These are phyloP conservation scores for Coniferiporia weirii DNA, from an alignment of 1,284 basidiomycete species.

Conservation along the genomic window DNA sequence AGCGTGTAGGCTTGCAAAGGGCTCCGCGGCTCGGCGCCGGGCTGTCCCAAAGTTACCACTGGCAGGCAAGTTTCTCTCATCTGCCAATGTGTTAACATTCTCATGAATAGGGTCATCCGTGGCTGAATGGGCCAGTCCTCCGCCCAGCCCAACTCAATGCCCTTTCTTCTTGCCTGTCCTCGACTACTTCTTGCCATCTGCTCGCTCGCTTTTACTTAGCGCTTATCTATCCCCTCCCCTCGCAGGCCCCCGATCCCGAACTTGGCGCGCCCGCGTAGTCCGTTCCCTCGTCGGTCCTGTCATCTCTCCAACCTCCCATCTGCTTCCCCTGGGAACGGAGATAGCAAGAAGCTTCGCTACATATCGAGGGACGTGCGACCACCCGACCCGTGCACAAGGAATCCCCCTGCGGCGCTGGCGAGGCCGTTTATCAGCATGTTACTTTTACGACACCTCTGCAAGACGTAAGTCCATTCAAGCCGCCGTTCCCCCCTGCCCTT, in stretches of 20 bases:
- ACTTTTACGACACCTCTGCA: slow-evolving; percentile 7
- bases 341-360: slow-evolving; percentile 3
- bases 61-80: neutral
- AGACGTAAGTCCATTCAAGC: slow-evolving; percentile 10
- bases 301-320: neutral
- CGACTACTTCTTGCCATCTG: neutral
- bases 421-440: slow-evolving; percentile 3
- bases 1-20: too few relatives aligned
- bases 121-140: neutral
- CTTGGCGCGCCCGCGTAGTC: neutral
- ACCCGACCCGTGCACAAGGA: neutral
- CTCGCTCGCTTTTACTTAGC: neutral
- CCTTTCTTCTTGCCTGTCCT: neutral
- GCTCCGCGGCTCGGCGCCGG: neutral
- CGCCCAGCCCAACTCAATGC: neutral
- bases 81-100: neutral
- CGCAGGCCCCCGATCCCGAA: neutral
- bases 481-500: neutral
- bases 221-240: neutral
- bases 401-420: neutral
- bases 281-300: neutral
- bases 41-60: neutral
- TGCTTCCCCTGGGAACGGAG: slow-evolving; percentile 10
- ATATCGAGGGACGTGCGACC: neutral
- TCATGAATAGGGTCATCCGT: neutral